Evolutionary conservation across 352 stramenopile species (phyloP).

Genomic region (Globisporangium viniferum): DNA sequence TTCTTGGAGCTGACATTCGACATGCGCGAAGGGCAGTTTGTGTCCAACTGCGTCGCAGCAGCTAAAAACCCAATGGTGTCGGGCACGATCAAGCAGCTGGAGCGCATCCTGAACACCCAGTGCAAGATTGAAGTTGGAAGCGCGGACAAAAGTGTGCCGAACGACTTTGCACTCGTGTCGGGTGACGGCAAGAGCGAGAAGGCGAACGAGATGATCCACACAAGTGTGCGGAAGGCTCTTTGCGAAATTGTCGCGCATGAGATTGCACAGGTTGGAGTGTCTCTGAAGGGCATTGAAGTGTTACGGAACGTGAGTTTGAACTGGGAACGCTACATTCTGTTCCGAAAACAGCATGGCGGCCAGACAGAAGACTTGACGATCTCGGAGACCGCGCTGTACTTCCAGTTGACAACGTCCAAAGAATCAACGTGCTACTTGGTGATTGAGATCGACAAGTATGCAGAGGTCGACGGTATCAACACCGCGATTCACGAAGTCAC

Average conservation of each 20-base stretch:
- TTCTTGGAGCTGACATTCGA: conserved; percentile 83
- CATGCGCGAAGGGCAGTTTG: conserved; percentile 67
- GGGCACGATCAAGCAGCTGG: conserved; percentile 52
- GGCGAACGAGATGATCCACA: conserved; percentile 66
- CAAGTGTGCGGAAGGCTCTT: conserved; percentile 64
- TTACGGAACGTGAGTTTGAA: conserved; percentile 76
- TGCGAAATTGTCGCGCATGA: conserved; percentile 85
- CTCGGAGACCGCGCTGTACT: conserved; percentile 79
- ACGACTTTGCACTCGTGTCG: conserved; percentile 70
- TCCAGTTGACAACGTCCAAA: conserved; percentile 80
- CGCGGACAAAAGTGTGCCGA: conserved; percentile 36
- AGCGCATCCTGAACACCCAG: conserved; percentile 71
- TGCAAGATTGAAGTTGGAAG: conserved; percentile 74
- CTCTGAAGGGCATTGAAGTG: conserved; percentile 79
- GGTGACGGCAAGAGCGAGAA: conserved; percentile 73
- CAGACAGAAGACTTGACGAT: conserved; percentile 79
- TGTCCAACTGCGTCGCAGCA: conserved; percentile 61
- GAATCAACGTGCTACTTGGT: conserved; percentile 83
- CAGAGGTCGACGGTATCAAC: conserved; percentile 62
- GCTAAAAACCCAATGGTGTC: conserved; percentile 59
- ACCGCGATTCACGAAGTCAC: conserved; percentile 45
- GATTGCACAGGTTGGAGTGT: conserved; percentile 68
- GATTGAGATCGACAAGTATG: conserved; percentile 84
- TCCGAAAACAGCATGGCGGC: conserved; percentile 75
- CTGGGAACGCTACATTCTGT: conserved; percentile 84